Evolutionary conservation across 129 eudicot genomes (phyloP).

Genomic region (Solidago caesia): DNA sequence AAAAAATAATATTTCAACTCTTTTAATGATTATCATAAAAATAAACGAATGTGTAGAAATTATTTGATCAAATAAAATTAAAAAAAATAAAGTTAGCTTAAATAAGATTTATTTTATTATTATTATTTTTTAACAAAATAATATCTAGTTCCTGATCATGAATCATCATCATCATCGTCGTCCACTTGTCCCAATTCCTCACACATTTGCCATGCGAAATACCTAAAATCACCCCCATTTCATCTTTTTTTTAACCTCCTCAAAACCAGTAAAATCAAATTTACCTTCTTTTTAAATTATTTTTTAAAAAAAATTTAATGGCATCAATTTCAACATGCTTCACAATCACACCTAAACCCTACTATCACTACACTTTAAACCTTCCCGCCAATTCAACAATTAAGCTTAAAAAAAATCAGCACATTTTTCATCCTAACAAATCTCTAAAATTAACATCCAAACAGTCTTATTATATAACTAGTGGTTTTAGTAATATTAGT

Average conservation of each 20-base stretch:
- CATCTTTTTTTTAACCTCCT: background rate
- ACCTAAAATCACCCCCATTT: background rate
- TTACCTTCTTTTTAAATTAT: background rate
- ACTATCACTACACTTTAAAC: conserved; percentile 1
- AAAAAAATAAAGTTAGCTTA: too few species aligned
- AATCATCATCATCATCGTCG: too few species aligned
- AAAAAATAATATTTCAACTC: too few species aligned
- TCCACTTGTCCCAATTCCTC: conserved; percentile 12
- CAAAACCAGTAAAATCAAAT: background rate
- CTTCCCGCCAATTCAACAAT: conserved; percentile 22
- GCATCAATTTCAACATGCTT: conserved; percentile 62
- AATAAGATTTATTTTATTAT: too few species aligned
- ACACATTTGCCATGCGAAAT: conserved; percentile 16
- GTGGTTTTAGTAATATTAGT: background rate
- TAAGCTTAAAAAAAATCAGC: conserved; percentile 17
- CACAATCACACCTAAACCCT: conserved; percentile 34
- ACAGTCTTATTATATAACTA: background rate
- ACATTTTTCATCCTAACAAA: background rate
- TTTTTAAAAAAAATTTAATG: conserved; percentile 32
- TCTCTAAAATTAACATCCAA: background rate
- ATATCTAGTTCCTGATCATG: too few species aligned
- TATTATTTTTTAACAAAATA: too few species aligned
- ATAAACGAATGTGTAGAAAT: too few species aligned
- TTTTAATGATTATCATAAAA: too few species aligned
- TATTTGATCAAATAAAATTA: too few species aligned